phyloP scores from a whole-genome alignment of 176 grass and related monocot genomes.

The Guadua angustifolia region DNA sequence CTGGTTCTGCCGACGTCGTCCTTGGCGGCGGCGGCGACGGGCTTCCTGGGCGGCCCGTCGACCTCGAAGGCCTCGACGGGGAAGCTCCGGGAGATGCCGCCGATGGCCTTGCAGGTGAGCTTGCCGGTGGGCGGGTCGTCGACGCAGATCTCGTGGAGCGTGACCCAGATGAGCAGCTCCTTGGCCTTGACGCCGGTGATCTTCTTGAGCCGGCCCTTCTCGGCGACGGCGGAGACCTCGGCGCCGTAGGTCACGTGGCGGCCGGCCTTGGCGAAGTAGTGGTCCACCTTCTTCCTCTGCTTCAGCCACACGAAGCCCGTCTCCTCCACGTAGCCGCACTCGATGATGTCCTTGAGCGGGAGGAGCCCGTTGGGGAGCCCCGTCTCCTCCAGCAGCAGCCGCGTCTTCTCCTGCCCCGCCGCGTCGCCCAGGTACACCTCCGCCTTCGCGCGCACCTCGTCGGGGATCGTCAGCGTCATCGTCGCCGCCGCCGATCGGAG shows the following conservation, averaged over 20 bases:
- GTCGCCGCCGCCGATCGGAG: neutral
- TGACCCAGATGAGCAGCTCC: conserved; percentile 89
- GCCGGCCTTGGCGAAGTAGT: conserved; percentile 68
- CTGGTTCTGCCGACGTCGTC: no score
- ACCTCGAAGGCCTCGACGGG: conserved; percentile 65
- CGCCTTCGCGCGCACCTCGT: conserved; percentile 62
- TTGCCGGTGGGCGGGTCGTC: conserved; percentile 47
- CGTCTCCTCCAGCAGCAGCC: conserved; percentile 57
- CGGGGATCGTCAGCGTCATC: conserved; percentile 54
- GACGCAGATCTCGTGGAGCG: conserved; percentile 68
- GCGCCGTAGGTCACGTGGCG: conserved; percentile 59
- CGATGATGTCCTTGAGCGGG: conserved; percentile 64
- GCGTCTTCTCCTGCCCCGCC: conserved; percentile 65
- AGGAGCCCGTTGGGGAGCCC: conserved; percentile 67
- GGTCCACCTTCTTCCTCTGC: conserved; percentile 75
- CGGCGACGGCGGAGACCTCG: conserved; percentile 69
- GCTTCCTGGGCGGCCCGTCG: neutral
- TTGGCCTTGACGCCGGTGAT: conserved; percentile 85
- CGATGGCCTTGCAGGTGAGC: conserved; percentile 57
- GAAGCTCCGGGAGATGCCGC: conserved; percentile 53
- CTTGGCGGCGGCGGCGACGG: no score
- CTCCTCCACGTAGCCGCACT: conserved; percentile 87
- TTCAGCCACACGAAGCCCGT: conserved; percentile 80
- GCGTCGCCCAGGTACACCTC: conserved; percentile 77
- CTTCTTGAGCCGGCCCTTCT: conserved; percentile 62